Percentiles rank a stretch among this genome's conserved stretches.
These are phyloP conservation scores for Aureobasidium leucospermi DNA, from an alignment of 2,329 filamentous ascomycete species.

Conservation along the genomic window DNA sequence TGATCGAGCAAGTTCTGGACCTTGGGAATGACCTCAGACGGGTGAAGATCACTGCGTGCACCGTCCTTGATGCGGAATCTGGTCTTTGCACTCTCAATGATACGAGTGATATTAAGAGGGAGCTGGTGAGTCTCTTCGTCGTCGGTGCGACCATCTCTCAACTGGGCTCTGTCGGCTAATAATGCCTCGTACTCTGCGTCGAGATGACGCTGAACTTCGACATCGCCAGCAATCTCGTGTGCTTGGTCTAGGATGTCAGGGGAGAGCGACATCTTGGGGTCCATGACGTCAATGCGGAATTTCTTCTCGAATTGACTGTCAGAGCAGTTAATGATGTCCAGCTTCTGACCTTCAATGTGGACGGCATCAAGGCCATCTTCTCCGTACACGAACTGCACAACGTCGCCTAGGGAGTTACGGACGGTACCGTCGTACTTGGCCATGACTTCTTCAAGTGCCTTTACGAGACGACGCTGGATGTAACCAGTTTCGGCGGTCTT, in stretches of 20 bases:
- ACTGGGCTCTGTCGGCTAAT: constrained; percentile 61
- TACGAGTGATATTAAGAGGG: constrained; percentile 82
- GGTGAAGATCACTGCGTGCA: constrained; percentile 81
- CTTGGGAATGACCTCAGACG: constrained; percentile 75
- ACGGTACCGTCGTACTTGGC: constrained; percentile 97
- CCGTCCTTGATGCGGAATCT: constrained; percentile 85
- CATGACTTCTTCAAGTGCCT: constrained; percentile 95
- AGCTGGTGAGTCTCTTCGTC: constrained; percentile 83
- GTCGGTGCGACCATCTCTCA: constrained; percentile 64
- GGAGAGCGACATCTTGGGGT: constrained; percentile 52
- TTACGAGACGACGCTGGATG: constrained; percentile 96
- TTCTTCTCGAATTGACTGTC: constrained; percentile 69
- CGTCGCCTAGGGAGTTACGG: constrained; percentile 90
- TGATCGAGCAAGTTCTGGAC: constrained; percentile 68
- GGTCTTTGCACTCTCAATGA: constrained; percentile 83
- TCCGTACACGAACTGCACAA: constrained; percentile 95
- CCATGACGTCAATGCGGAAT: constrained; percentile 84
- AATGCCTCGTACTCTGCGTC: constrained; percentile 84
- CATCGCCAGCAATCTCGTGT: constrained; percentile 76
- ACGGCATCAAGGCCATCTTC: constrained; percentile 94
- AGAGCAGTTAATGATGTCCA: constrained; percentile 79
- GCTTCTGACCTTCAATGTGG: constrained; percentile 84
- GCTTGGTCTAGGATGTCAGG: constrained; percentile 76
- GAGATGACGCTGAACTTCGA: constrained; percentile 76
- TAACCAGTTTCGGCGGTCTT: constrained; percentile 99